Evolutionary conservation across 2,329 filamentous ascomycete species (phyloP).

Genomic region (Fusarium chlamydosporum): DNA sequence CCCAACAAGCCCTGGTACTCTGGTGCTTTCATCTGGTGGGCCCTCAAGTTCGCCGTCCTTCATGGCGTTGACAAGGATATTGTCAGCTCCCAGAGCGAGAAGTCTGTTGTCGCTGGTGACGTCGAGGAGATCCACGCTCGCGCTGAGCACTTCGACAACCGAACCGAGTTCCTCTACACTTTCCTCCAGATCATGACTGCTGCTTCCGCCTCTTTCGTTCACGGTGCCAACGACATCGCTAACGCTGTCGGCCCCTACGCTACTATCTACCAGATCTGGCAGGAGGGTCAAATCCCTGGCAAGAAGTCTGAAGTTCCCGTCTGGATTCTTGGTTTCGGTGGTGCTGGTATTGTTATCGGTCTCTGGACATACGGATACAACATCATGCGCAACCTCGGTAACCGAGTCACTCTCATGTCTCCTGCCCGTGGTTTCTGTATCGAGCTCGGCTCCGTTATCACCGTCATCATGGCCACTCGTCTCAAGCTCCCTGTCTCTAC

Average conservation of each 20-base stretch:
- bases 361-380: slow-evolving; percentile 74
- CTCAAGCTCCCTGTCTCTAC: slow-evolving; percentile 74
- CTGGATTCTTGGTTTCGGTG: slow-evolving; percentile 72
- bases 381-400: slow-evolving; percentile 74
- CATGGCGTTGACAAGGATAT: slow-evolving; percentile 63
- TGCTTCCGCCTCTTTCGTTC: slow-evolving; percentile 73
- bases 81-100: slow-evolving; percentile 55
- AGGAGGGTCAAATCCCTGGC: slow-evolving; percentile 59
- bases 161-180: slow-evolving; percentile 72
- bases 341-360: slow-evolving; percentile 66
- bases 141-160: slow-evolving; percentile 72
- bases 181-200: slow-evolving; percentile 73
- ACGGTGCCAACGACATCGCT: slow-evolving; percentile 76
- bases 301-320: slow-evolving; percentile 66
- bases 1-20: slow-evolving; percentile 61
- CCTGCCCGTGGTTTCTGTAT: slow-evolving; percentile 71
- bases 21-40: slow-evolving; percentile 61
- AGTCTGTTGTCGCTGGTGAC: slow-evolving; percentile 64
- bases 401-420: slow-evolving; percentile 73
- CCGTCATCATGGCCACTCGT: slow-evolving; percentile 74
- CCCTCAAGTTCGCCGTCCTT: slow-evolving; percentile 61
- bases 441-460: slow-evolving; percentile 73
- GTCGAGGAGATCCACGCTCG: slow-evolving; percentile 69
- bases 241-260: slow-evolving; percentile 75
- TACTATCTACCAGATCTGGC: slow-evolving; percentile 73